phyloP scores from a whole-genome alignment of 495 filamentous ascomycete genomes.

The Podospora conica region DNA sequence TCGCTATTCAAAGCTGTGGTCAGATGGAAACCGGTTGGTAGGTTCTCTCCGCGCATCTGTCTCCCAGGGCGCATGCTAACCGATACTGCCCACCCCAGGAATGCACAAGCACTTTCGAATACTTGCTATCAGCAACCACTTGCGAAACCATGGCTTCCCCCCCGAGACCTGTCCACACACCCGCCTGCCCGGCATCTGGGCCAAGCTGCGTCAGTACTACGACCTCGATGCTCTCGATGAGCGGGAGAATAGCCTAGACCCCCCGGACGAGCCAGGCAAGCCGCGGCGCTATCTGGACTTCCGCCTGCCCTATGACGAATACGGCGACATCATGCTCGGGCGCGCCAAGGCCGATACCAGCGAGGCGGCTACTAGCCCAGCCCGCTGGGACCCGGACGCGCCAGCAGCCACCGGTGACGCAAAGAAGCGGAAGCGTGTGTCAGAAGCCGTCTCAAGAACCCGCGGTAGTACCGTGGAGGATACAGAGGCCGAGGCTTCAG shows the following conservation, averaged over 20 bases:
- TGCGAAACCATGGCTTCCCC: constrained; percentile 82
- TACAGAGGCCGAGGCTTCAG: constrained; percentile 40
- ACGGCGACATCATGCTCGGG: constrained; percentile 66
- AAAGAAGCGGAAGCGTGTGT: constrained; percentile 47
- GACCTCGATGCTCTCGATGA: constrained; percentile 86
- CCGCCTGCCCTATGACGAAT: constrained; percentile 69
- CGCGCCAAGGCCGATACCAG: constrained; percentile 54
- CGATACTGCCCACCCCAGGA: constrained; percentile 44
- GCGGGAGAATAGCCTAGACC: constrained; percentile 63
- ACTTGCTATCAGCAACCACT: constrained; percentile 76
- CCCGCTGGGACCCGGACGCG: constrained; percentile 41
- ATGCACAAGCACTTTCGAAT: constrained; percentile 98
- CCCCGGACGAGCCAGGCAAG: constrained; percentile 51
- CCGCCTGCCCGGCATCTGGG: constrained; percentile 84
- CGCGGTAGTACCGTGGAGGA: constrained; percentile 50
- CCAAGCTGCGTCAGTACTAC: constrained; percentile 75
- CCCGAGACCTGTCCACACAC: constrained; percentile 66
- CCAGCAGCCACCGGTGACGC: constrained; percentile 9
- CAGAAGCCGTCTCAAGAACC: constrained; percentile 34
- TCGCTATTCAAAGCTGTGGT: constrained; percentile 84
- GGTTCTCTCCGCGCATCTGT: constrained; percentile 17
- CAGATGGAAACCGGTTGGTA: constrained; percentile 90
- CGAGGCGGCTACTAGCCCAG: constrained; percentile 50
- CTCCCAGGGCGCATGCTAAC: neutral
- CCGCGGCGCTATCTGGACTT: constrained; percentile 60